Base-by-base conservation (phyloP, 345 rosid genomes). In the Conringia planisiliqua region DNA sequence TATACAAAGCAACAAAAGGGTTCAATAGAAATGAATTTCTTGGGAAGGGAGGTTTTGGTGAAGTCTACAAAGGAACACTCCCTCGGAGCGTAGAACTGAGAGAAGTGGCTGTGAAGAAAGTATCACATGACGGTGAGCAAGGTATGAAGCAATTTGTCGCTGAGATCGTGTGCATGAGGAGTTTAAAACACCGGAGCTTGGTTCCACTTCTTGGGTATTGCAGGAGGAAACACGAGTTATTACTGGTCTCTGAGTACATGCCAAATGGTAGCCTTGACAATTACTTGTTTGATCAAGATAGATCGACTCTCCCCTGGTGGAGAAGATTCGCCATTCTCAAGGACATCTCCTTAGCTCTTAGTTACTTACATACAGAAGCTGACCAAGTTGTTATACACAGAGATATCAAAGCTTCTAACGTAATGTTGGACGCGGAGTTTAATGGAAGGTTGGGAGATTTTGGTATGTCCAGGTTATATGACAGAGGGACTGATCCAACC, bases 391-490 rank as follows among this genome's bases (percentile, higher is more conserved):
- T 86, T 18, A 59, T 84, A 26, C 90, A 86, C 30, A 75, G 88
- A 78, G 90, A 86, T 17, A 70, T 86, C 50, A 86, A 86, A 76
- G 84, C 90, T 22, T 70, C 82, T 26, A 86, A 86, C 33, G 70
- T 84, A 13, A 80, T 84, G 58, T 62, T 84, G 29, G 89, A 95
- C 64, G 51, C 79, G 2, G 93, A 90, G 12, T 62, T 89, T 46
- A 89, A 86, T 12, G 99, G 96, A 32, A 87, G 82, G 80, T 84
- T 92, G 18, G 97, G 99, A 2, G 99, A 90, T 82, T 95, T 95
- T 38, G 99, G 99, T 26, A 88, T 95, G 16, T 93, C 99, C 3
- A 88, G 87, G 82, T 59, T 94, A 68, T 86, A 87, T 10, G 97
- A 87, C 51, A 92, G 87, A 51, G 97, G 95, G 4, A 64, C 84